Percentiles rank a stretch among this genome's conserved stretches.
Evolutionary conservation across 495 filamentous ascomycete species (phyloP).

Genomic region (Talaromyces thailandensis): DNA sequence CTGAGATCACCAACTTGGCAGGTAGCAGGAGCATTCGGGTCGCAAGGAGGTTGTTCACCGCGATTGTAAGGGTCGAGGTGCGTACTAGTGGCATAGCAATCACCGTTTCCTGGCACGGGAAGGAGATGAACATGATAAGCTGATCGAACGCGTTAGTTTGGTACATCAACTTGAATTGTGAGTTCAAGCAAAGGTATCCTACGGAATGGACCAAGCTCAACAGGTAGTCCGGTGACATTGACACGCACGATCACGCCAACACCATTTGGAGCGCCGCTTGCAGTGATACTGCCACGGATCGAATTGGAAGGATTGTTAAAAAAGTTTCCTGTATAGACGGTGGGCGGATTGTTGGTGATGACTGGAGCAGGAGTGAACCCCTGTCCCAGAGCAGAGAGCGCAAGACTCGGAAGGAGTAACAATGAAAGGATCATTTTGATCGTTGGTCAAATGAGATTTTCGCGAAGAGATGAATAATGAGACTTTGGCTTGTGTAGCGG

Average conservation of each 20-base stretch:
- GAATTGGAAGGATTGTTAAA: constrained; percentile 44
- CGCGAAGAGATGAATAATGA: background rate
- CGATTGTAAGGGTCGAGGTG: constrained; percentile 63
- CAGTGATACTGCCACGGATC: constrained; percentile 53
- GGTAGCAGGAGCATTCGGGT: constrained; percentile 48
- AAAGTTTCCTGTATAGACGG: constrained; percentile 50
- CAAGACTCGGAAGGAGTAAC: background rate
- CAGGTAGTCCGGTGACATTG: constrained; percentile 56
- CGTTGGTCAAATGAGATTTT: background rate
- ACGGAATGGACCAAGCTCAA: constrained; percentile 60
- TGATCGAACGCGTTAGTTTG: constrained; percentile 16
- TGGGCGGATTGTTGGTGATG: constrained; percentile 50
- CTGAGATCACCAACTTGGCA: constrained; percentile 81
- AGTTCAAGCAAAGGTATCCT: constrained; percentile 32
- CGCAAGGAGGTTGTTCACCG: constrained; percentile 56
- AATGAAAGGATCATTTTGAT: background rate
- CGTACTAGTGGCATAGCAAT: constrained; percentile 62
- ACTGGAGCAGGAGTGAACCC: constrained; percentile 45
- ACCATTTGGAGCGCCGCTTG: constrained; percentile 44
- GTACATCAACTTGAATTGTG: background rate
- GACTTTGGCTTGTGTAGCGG: background rate
- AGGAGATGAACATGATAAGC: constrained; percentile 77
- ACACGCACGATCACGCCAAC: constrained; percentile 55
- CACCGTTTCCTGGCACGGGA: constrained; percentile 64
- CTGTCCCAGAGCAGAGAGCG: background rate